phyloP scores from a whole-genome alignment of 352 stramenopile species.

The Globisporangium spiculum region DNA sequence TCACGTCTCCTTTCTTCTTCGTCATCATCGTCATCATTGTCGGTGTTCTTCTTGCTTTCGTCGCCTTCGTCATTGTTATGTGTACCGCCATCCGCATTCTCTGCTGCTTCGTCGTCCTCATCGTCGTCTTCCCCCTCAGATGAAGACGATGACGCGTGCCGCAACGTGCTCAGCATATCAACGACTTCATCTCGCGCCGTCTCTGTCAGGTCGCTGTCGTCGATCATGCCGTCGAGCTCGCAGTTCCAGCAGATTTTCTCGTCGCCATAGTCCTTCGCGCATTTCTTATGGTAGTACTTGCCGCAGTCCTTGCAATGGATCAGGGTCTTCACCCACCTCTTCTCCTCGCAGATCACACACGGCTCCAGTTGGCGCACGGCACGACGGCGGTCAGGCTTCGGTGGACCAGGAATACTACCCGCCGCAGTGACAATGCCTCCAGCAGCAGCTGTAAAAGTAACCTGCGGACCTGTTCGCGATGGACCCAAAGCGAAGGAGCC shows the following conservation, averaged over 20 bases:
- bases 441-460: conserved; percentile 9
- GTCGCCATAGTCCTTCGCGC: conserved; percentile 67
- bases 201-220: conserved; percentile 70
- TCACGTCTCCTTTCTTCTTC: not conserved
- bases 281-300: conserved; percentile 74
- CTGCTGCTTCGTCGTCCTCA: conserved; percentile 8
- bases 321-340: conserved; percentile 30
- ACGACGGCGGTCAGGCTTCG: conserved; percentile 21
- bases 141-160: conserved; percentile 15
- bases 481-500: not conserved
- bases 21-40: conserved; percentile 6
- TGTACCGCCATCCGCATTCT: not conserved
- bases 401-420: conserved; percentile 5
- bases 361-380: conserved; percentile 32
- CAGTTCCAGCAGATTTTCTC: conserved; percentile 75
- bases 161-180: conserved; percentile 45
- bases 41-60: conserved; percentile 2
- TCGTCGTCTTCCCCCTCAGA: conserved; percentile 17
- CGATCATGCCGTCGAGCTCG: conserved; percentile 68
- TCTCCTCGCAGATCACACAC: conserved; percentile 63
- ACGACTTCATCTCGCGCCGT: conserved; percentile 40
- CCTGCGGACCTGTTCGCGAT: not conserved
- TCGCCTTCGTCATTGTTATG: not conserved
- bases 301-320: conserved; percentile 43
- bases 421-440: conserved; percentile 8